Evolutionary conservation across 2,329 filamentous ascomycete genomes (phyloP).

Genomic region (Microdochium trichocladiopsis): DNA sequence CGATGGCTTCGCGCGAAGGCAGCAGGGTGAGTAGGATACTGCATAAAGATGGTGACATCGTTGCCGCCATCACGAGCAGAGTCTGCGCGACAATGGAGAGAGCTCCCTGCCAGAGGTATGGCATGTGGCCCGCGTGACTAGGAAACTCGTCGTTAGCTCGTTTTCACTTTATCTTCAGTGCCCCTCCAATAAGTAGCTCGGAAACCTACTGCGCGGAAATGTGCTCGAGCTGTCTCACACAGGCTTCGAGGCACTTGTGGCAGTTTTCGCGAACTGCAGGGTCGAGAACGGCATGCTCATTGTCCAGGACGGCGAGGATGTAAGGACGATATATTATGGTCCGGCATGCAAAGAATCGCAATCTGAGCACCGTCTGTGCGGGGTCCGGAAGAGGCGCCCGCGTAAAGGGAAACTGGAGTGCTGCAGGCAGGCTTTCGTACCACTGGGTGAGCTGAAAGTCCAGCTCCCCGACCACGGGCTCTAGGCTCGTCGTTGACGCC

Average conservation of each 20-base stretch:
- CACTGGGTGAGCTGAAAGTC: slow-evolving; percentile 79
- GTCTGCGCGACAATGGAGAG: slow-evolving; percentile 79
- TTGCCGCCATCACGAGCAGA: slow-evolving; percentile 76
- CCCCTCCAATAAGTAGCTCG: slow-evolving; percentile 7
- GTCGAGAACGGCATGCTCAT: slow-evolving; percentile 66
- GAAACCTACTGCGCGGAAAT: slow-evolving; percentile 64
- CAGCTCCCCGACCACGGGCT: slow-evolving; percentile 71
- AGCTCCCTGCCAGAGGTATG: slow-evolving; percentile 80
- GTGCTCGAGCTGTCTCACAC: slow-evolving; percentile 71
- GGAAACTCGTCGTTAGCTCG: slow-evolving; percentile 29
- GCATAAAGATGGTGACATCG: slow-evolving; percentile 68
- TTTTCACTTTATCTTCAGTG: slow-evolving; percentile 13
- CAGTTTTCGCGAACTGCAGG: slow-evolving; percentile 70
- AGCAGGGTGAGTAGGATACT: slow-evolving; percentile 32
- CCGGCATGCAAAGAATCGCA: slow-evolving; percentile 78
- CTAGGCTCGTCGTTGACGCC: slow-evolving; percentile 64
- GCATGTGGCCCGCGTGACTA: slow-evolving; percentile 75
- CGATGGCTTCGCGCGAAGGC: slow-evolving; percentile 32
- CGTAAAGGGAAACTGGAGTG: slow-evolving; percentile 72
- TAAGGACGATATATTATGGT: slow-evolving; percentile 84
- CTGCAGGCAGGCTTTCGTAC: slow-evolving; percentile 70
- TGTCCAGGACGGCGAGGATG: slow-evolving; percentile 71
- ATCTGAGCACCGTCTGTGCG: slow-evolving; percentile 70
- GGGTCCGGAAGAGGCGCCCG: slow-evolving; percentile 61
- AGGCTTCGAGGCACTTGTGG: slow-evolving; percentile 74